These are phyloP conservation scores for Claviceps sp. DNA, from an alignment of 2,329 filamentous ascomycete genomes.

Conservation along the genomic window DNA sequence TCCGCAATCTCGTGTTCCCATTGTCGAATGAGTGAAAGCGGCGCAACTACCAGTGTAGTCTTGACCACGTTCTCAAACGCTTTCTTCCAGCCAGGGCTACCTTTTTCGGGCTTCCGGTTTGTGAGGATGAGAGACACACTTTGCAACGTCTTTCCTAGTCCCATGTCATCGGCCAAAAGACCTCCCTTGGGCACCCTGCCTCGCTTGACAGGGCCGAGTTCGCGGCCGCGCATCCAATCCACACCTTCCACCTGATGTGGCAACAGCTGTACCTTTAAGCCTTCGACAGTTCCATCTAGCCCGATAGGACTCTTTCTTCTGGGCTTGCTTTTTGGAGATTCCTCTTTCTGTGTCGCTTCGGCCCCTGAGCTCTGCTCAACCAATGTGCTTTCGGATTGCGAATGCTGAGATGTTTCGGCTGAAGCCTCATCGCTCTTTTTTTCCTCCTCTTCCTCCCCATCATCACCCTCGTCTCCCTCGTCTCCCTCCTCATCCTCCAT, in stretches of 20 bases:
- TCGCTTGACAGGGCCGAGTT: conserved; percentile 73
- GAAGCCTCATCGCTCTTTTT: not conserved
- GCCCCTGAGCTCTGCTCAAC: conserved; percentile 10
- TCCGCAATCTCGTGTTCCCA: conserved; percentile 90
- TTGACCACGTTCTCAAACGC: conserved; percentile 57
- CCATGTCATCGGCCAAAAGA: conserved; percentile 95
- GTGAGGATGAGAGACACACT: conserved; percentile 77
- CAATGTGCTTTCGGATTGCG: not conserved
- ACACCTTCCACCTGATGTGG: conserved; percentile 93
- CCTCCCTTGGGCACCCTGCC: conserved; percentile 78
- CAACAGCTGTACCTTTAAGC: conserved; percentile 74
- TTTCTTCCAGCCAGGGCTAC: conserved; percentile 49
- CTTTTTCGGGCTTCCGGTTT: conserved; percentile 55
- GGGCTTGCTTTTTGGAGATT: conserved; percentile 9
- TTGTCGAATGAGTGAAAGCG: conserved; percentile 86
- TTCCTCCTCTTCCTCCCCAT: not conserved
- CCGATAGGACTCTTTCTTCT: conserved; percentile 10
- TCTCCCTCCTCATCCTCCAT: conserved; percentile 49
- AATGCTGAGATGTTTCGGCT: not conserved
- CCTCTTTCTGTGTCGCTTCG: conserved; percentile 5
- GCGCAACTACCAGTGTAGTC: conserved; percentile 82
- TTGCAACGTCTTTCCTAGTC: conserved; percentile 90
- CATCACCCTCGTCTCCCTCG: not conserved
- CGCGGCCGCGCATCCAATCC: conserved; percentile 88
- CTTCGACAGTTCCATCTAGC: conserved; percentile 50